Evolutionary conservation across 2,329 filamentous ascomycete species (phyloP), one percentile per base, ranked within the genome.

Genomic region (Cordyceps tenuipes): DNA sequence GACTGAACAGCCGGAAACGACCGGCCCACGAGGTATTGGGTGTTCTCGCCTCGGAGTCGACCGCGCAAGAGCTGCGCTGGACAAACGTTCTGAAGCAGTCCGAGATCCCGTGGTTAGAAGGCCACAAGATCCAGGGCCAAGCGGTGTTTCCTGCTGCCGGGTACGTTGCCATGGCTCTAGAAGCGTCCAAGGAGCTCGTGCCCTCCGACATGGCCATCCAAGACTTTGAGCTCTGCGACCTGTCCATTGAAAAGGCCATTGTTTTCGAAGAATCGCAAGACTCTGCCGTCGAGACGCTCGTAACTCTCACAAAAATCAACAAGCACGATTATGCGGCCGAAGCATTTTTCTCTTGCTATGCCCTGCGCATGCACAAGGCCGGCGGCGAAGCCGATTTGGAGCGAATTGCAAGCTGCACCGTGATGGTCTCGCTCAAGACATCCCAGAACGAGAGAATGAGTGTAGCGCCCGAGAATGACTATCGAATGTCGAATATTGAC

Each of bases 41-140:
- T 19, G 21, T n/a, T 17, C 23, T 13, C 48, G 10, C 15, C 26
- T 17, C 48, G 8, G 23, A 29, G 23, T 29, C 31, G 6, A 48
- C 55, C 3, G 15, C 29, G 3, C 43, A 47, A 3, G 36, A 59
- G 8, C 3, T 62, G 10, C 57, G 50, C 10, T 68, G 64, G 66
- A 57, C 61, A 21, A 66, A 68, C 49, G 46, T 65, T 12, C 34
- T 68, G 5, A 58, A 60, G 36, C 47, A 49, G n/a, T 15, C 10
- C 5, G 62, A 68, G 48, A 29, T 68, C 12, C 68, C 77, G 34
- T 78, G 78, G 49, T 71, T 75, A 5, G 65, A 72, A 47, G 74
- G 76, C 58, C 77, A 78, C 66, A 56, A 65, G 34, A 72, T 78
- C 68, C 72, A 76, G 62, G 76, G 72, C 64, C 68, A 76, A 52